These are phyloP conservation scores for Sistotremastrum suecicum DNA, from an alignment of 768 basidiomycete species.

Conservation along the genomic window DNA sequence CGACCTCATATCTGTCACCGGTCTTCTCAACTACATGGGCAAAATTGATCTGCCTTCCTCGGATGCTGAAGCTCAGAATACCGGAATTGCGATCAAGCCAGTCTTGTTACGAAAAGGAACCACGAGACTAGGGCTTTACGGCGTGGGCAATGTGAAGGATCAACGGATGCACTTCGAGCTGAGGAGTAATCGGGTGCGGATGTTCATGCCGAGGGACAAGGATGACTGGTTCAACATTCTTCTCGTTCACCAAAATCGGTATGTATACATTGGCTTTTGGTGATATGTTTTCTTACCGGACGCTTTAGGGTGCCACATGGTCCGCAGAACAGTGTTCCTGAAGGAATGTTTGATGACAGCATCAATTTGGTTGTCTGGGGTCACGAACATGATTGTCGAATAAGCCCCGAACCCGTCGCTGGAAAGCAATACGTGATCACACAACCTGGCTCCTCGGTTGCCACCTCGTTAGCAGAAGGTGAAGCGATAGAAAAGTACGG, in stretches of 20 bases:
- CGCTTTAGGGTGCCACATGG: conserved; percentile 74
- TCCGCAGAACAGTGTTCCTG: conserved; percentile 88
- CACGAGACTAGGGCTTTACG: conserved; percentile 83
- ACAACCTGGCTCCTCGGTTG: conserved; percentile 91
- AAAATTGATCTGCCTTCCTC: conserved; percentile 75
- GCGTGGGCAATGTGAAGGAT: conserved; percentile 94
- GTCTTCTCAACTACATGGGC: conserved; percentile 95
- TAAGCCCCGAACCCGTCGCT: conserved; percentile 79
- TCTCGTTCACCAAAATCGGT: conserved; percentile 94
- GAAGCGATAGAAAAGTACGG: conserved; percentile 82
- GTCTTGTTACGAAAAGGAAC: conserved; percentile 83
- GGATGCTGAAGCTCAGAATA: conserved; percentile 48
- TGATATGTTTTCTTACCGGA: not conserved
- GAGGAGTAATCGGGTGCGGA: conserved; percentile 81
- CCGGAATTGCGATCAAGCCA: conserved; percentile 77
- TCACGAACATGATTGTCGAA: conserved; percentile 96
- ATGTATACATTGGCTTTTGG: conserved; percentile 10
- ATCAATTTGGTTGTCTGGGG: conserved; percentile 95
- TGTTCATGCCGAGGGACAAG: conserved; percentile 91
- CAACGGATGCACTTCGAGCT: conserved; percentile 94
- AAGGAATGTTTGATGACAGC: conserved; percentile 94
- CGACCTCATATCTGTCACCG: conserved; percentile 87
- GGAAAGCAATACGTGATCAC: conserved; percentile 85
- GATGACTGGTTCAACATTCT: conserved; percentile 92
- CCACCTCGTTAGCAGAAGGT: conserved; percentile 88